Conservation (phyloP, 2,329 filamentous ascomycete species). For the Neurospora crassa region DNA sequence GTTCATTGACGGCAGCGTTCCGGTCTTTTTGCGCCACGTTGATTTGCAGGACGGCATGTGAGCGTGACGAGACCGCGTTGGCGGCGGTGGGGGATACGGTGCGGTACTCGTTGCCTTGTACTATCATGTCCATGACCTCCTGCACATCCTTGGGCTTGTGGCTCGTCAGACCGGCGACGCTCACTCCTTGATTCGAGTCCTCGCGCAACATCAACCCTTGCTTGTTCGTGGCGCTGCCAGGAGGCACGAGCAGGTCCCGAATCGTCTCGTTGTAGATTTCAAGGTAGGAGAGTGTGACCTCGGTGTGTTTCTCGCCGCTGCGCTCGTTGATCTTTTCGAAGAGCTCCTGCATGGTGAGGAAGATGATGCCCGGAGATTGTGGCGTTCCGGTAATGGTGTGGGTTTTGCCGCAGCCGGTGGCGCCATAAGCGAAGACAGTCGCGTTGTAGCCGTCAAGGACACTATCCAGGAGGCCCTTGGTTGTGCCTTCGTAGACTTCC, state of each 20-base stretch:
- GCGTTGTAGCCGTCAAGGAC: conserved; percentile 98
- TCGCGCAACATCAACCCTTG: conserved; percentile 84
- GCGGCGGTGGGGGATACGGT: conserved; percentile 96
- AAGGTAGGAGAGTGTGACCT: conserved; percentile 86
- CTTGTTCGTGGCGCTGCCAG: conserved; percentile 52
- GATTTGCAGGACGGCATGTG: conserved; percentile 94
- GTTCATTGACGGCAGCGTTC: conserved; percentile 85
- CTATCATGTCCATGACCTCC: conserved; percentile 99
- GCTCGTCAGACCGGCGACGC: conserved; percentile 81
- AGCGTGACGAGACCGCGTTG: conserved; percentile 94
- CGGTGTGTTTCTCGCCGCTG: conserved; percentile 76
- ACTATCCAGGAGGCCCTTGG: conserved; percentile 80
- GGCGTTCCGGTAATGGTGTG: conserved; percentile 92
- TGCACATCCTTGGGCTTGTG: conserved; percentile 85
- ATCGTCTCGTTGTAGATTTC: conserved; percentile 99
- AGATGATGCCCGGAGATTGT: conserved; percentile 94
- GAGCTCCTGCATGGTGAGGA: conserved; percentile 96
- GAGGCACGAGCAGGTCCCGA: conserved; percentile 82
- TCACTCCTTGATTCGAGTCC: conserved; percentile 87
- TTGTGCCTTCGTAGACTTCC: conserved; percentile 93
- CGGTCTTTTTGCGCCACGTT: conserved; percentile 91
- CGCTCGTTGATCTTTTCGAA: conserved; percentile 92
- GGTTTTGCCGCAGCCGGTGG: conserved; percentile 96
- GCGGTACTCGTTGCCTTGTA: conserved; percentile 84
- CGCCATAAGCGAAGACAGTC: conserved; percentile 96